Percentiles rank a stretch among this genome's conserved stretches.
phyloP scores from a whole-genome alignment of 768 basidiomycete species.

The Leccinum truebloodii region DNA sequence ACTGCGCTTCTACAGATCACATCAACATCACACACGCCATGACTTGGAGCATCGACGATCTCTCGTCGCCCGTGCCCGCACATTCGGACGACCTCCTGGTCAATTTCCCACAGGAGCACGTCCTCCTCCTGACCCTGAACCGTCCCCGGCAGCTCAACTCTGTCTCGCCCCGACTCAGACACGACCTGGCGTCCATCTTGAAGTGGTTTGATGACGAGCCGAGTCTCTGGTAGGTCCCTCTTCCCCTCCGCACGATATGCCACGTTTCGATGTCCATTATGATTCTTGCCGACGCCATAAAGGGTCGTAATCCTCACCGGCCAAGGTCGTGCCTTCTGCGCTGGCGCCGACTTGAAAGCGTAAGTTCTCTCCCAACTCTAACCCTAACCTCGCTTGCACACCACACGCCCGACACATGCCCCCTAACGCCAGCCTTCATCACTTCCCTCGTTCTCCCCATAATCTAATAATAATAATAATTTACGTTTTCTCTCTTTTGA shows the following conservation, averaged over 20 bases:
- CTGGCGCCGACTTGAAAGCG: constrained; percentile 79
- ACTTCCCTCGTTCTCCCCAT: not conserved
- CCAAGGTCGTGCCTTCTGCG: constrained; percentile 71
- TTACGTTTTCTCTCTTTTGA: not conserved
- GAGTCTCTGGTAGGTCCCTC: constrained; percentile 58
- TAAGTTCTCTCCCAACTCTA: constrained; percentile 36
- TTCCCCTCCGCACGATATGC: not conserved
- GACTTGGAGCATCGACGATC: not conserved
- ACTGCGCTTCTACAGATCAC: not conserved
- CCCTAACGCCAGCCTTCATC: too few relatives aligned
- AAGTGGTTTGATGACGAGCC: constrained; percentile 78
- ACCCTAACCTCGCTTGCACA: not conserved
- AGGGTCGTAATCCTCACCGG: constrained; percentile 81
- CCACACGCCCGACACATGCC: not conserved
- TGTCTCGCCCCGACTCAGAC: constrained; percentile 58
- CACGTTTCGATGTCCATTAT: not conserved
- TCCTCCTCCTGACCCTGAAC: constrained; percentile 60
- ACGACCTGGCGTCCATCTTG: constrained; percentile 52
- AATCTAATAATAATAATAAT: not conserved
- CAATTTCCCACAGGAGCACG: constrained; percentile 49
- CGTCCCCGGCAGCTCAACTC: constrained; percentile 74
- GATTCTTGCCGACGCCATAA: constrained; percentile 1
- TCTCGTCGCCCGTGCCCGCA: constrained; percentile 17
- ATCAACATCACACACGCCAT: not conserved
- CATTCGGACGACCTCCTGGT: constrained; percentile 41